phyloP scores from a whole-genome alignment of 192 early-diverging fungal species.

The Coemansia sp. region DNA sequence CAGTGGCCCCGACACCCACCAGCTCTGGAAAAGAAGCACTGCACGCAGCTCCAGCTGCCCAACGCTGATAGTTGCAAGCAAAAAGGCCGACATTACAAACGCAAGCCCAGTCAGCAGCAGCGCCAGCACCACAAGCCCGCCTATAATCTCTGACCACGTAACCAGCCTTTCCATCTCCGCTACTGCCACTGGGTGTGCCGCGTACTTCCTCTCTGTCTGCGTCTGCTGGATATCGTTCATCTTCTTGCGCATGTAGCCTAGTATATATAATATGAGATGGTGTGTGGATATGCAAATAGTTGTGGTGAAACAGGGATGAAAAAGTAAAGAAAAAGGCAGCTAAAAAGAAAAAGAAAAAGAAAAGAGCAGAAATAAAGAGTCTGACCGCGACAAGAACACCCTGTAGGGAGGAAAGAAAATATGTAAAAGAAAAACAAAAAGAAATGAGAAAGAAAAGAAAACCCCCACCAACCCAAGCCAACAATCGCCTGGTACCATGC shows the following conservation, averaged over 20 bases:
- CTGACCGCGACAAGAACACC: neutral
- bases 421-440: neutral
- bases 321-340: neutral
- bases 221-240: conserved; percentile 2
- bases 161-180: conserved; percentile 9
- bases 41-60: conserved; percentile 49
- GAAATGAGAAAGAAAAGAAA: neutral
- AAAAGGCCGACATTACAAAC: conserved; percentile 35
- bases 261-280: neutral
- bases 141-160: conserved; percentile 36
- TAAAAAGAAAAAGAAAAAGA: neutral
- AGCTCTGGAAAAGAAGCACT: conserved; percentile 31
- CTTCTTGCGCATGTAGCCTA: neutral
- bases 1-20: conserved; percentile 36
- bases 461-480: neutral
- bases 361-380: neutral
- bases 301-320: neutral
- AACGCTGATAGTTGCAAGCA: conserved; percentile 41
- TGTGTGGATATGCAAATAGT: neutral
- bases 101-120: conserved; percentile 27
- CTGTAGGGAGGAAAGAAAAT: neutral
- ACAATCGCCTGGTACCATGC: neutral
- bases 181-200: neutral
- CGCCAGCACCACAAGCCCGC: conserved; percentile 30
- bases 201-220: conserved; percentile 5